Evolutionary conservation across 495 filamentous ascomycete species (phyloP), one percentile per base, ranked within the genome.

Genomic region (Sabuloglossum arenarium): DNA sequence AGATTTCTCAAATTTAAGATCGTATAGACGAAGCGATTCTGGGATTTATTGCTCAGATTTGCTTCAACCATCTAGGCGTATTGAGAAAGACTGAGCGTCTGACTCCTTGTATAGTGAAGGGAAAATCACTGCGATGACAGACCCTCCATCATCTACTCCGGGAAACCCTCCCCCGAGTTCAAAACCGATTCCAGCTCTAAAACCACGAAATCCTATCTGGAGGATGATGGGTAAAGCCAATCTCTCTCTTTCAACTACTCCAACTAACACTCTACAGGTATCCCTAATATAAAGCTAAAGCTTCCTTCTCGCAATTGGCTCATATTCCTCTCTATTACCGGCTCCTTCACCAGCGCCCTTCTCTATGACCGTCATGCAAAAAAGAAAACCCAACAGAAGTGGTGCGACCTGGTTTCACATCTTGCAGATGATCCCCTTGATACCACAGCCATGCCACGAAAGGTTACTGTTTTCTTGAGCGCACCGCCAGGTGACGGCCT

Each of bases 281-380:
- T 59, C 6, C 57, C 52, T 47, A 21, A 45, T 53, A 45, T 29
- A 29, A 47, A 82, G 78, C 74, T 82, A 62, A 88, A 83, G 71
- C 79, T 99, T 10, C 91, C 91, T 21, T 99, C 91, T 12, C 81
- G 93, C 28, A 97, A 97, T 65, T 99, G 91, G 91, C 78, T 86
- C 70, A 96, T 99, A 61, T 97, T 99, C 71, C 73, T 90, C 63
- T 70, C 82, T 19, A 67, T 97, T 59, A 82, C 82, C 14, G 80
- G 80, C 29, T 79, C 85, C 32, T 83, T 94, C 61, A 79, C 84
- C 0, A 79, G 75, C 6, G 81, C 84, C 11, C 67, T 96, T 50
- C 73, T 86, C 60, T 95, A 97, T 71, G 91, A 99, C 69, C 86
- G 87, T 60, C 76, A 83, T 34, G 82, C 96, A 68, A 95, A 90